Evolutionary conservation across 2,329 filamentous ascomycete genomes (phyloP), one percentile per base, ranked within the genome.

Genomic region (Rhinocladiella similis): DNA sequence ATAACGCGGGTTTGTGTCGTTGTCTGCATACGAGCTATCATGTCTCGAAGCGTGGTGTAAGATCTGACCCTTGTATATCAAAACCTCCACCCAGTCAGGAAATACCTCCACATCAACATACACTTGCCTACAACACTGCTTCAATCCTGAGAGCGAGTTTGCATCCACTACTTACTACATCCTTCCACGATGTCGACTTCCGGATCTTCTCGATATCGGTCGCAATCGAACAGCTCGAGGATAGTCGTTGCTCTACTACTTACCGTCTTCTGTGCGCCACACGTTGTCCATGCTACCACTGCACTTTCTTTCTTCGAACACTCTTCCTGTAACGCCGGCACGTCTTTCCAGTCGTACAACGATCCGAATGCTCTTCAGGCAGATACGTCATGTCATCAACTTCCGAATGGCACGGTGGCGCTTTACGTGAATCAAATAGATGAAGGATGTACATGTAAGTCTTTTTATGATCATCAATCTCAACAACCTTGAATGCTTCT

Each of bases 271-370:
- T 14, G 22, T 12, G 48, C 48, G 33, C 33, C 36, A 14, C 41
- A 35, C 19, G 14, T 53, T 16, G 55, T 7, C n/a, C 45, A 20
- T 29, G 51, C 43, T 16, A 10, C 47, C 18, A 48, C 41, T n/a
- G 27, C 36, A 47, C 36, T 57, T 29, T 55, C 46, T 13, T 63
- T 53, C 36, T 57, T 63, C 47, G 52, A 63, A 13, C 56, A 58
- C 53, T 58, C 43, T 50, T 57, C 58, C 9, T 63, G 57, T 53
- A 59, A 60, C 50, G 55, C 57, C 27, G 57, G 56, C 18, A 60
- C 57, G 7, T 41, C 60, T 25, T 52, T 60, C 38, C 41, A 49
- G 12, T 27, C 36, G 14, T 56, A 58, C 47, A 42, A 53, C 18
- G 53, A 55, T 20, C 14, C 45, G 43, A 49, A 47, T 20, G 18